Percentiles rank a stretch among this genome's conserved stretches.
Conservation (phyloP, 2,329 filamentous ascomycete genomes). For the Furcasterigmium sp. region DNA sequence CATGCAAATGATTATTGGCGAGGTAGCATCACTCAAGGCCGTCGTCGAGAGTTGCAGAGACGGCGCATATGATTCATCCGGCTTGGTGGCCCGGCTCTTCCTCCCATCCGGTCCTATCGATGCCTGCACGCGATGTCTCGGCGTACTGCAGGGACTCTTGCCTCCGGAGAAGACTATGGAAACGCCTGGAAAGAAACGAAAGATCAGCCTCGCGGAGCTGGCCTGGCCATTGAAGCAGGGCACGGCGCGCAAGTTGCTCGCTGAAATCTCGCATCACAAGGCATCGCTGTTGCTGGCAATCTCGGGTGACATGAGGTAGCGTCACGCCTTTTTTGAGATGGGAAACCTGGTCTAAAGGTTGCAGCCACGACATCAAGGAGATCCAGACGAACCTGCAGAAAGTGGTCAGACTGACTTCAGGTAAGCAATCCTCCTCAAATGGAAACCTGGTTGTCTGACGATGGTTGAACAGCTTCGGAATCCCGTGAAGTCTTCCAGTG, state of each 20-base stretch:
- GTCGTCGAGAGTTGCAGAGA: slow-evolving; percentile 5
- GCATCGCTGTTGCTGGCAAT: slow-evolving; percentile 7
- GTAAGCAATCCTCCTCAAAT: background rate
- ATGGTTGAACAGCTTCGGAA: background rate
- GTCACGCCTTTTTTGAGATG: background rate
- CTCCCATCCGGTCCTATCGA: slow-evolving; percentile 1
- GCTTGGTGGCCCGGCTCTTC: background rate
- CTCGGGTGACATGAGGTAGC: slow-evolving; percentile 7
- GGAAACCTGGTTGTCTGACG: background rate
- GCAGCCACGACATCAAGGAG: background rate
- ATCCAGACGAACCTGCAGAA: background rate
- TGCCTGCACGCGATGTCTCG: slow-evolving; percentile 2
- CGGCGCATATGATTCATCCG: background rate
- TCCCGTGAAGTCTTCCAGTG: background rate
- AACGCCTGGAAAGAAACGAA: background rate
- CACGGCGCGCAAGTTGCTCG: slow-evolving; percentile 7
- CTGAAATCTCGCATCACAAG: slow-evolving; percentile 10
- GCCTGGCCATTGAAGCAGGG: slow-evolving; percentile 10
- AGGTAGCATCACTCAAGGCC: slow-evolving; percentile 7
- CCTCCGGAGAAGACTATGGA: background rate
- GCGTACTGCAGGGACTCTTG: background rate
- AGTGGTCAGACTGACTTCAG: background rate
- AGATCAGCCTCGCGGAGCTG: background rate
- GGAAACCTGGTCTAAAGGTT: background rate
- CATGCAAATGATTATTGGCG: slow-evolving; percentile 11